These are phyloP conservation scores for Vararia minispora DNA, from an alignment of 768 basidiomycete genomes.

Conservation along the genomic window DNA sequence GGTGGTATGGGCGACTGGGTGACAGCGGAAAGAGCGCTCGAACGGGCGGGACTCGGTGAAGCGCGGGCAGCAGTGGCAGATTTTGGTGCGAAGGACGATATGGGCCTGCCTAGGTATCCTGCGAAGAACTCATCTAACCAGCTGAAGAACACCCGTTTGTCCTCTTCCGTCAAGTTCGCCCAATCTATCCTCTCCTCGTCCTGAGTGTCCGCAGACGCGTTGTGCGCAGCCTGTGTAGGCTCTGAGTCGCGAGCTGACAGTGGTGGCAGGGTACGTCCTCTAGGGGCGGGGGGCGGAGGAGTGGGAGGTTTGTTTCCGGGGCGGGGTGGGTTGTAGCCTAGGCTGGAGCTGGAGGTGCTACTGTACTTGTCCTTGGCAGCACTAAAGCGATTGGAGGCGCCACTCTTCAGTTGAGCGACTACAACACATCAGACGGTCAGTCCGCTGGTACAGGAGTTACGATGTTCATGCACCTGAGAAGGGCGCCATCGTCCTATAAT, in stretches of 20 bases:
- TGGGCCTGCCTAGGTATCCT: slow-evolving; percentile 23
- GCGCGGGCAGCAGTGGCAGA: too few species aligned
- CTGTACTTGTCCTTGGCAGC: slow-evolving; percentile 1
- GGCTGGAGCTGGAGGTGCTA: not conserved
- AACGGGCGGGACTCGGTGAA: too few species aligned
- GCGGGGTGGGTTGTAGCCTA: too few species aligned
- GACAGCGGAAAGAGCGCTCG: too few species aligned
- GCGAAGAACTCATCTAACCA: slow-evolving; percentile 81
- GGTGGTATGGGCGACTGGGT: too few species aligned
- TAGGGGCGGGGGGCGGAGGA: not conserved
- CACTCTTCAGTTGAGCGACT: slow-evolving; percentile 3
- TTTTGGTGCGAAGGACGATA: too few species aligned
- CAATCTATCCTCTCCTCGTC: slow-evolving; percentile 42
- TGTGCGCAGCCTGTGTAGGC: not conserved
- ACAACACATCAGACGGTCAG: slow-evolving; percentile 2
- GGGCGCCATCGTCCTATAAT: slow-evolving; percentile 4
- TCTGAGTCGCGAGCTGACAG: not conserved
- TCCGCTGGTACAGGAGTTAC: too few species aligned
- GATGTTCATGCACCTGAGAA: slow-evolving; percentile 2
- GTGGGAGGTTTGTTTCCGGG: slow-evolving; percentile 5
- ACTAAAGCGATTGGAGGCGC: slow-evolving; percentile 4
- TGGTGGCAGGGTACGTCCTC: not conserved
- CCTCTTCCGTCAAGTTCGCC: slow-evolving; percentile 52
- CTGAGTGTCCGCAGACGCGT: not conserved
- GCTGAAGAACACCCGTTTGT: slow-evolving; percentile 62